Conservation (phyloP, 768 basidiomycete genomes). For the Podaxis sp. region DNA sequence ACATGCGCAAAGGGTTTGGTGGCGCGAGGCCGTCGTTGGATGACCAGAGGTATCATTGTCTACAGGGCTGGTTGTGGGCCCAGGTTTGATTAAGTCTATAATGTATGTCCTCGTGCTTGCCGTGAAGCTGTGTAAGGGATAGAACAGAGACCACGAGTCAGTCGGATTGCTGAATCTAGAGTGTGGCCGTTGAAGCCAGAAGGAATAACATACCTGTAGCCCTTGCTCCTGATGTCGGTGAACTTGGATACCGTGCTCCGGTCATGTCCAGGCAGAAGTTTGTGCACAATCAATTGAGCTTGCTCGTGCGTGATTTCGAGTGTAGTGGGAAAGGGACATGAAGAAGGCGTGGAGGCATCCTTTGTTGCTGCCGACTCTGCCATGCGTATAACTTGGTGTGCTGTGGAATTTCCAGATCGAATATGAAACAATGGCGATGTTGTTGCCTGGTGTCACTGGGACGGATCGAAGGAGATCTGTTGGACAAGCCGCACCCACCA, state of each 20-base stretch:
- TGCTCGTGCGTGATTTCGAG: constrained; percentile 15
- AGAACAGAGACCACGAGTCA: neutral
- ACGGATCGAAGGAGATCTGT: no score
- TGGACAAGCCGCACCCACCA: no score
- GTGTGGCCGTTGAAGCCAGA: neutral
- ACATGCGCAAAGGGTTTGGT: constrained; percentile 21
- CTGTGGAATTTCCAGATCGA: no score
- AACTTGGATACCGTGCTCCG: constrained; percentile 15
- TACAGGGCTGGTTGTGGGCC: constrained; percentile 1
- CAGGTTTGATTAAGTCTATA: constrained; percentile 20
- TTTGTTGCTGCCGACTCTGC: neutral
- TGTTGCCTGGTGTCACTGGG: no score
- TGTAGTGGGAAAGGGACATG: neutral
- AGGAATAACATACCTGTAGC: constrained; percentile 22
- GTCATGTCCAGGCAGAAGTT: constrained; percentile 13
- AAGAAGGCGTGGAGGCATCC: neutral
- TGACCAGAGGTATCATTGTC: neutral
- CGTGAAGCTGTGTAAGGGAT: constrained; percentile 20
- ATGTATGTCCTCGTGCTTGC: constrained; percentile 23
- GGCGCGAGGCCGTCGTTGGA: neutral
- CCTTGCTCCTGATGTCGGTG: constrained; percentile 22
- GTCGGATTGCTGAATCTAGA: neutral
- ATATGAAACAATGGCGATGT: no score
- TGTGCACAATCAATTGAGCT: constrained; percentile 13
- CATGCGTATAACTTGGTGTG: neutral